A percentile compares a stretch with the other conserved stretches of the same genome.
Evolutionary conservation across 1,284 basidiomycete species (phyloP).

Genomic region (Malassezia globosa): DNA sequence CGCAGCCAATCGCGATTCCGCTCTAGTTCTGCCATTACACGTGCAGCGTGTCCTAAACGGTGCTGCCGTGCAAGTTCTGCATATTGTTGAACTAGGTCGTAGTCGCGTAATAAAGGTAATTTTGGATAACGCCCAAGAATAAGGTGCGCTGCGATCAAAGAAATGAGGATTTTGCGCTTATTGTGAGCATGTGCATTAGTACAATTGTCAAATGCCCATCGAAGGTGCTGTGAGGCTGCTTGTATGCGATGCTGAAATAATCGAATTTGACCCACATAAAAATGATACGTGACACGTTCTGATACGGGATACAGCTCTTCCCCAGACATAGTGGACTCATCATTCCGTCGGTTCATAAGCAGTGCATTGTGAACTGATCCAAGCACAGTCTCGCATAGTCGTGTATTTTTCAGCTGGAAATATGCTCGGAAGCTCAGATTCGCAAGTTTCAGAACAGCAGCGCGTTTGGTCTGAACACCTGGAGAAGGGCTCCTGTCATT

Average conservation of each 20-base stretch:
- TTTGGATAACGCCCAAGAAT: constrained; percentile 48
- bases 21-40: constrained; percentile 35
- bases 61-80: constrained; percentile 22
- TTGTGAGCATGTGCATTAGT: constrained; percentile 26
- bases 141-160: constrained; percentile 46
- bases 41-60: constrained; percentile 41
- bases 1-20: constrained; percentile 43
- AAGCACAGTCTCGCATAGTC: constrained; percentile 50
- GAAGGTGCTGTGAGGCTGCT: constrained; percentile 43
- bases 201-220: constrained; percentile 47
- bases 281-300: constrained; percentile 48
- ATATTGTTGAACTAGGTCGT: constrained; percentile 34
- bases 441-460: constrained; percentile 38
- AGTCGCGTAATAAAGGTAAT: constrained; percentile 30
- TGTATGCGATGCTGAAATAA: constrained; percentile 48
- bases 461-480: constrained; percentile 34
- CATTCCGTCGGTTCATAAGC: constrained; percentile 26
- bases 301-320: constrained; percentile 44
- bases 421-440: constrained; percentile 44
- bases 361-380: constrained; percentile 48
- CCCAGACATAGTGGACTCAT: constrained; percentile 18
- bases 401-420: constrained; percentile 48
- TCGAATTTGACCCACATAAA: constrained; percentile 48
- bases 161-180: constrained; percentile 47
- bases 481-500: constrained; percentile 36